These are phyloP conservation scores for Colletotrichum chrysophilum DNA, from an alignment of 2,329 filamentous ascomycete genomes.

Conservation along the genomic window DNA sequence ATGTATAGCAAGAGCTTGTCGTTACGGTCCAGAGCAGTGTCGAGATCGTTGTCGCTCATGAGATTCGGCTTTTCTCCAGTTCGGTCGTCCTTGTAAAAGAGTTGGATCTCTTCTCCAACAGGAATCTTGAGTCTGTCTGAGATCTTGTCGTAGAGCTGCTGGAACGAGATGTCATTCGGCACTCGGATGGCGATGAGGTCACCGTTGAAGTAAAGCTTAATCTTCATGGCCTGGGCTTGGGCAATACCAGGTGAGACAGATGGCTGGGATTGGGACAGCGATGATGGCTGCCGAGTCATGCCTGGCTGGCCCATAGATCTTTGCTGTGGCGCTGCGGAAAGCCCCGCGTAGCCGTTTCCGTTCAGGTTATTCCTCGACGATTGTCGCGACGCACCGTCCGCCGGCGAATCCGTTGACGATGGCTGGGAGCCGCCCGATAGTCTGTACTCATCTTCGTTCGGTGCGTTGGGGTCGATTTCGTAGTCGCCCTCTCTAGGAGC, in stretches of 20 bases:
- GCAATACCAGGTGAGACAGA: constrained; percentile 58
- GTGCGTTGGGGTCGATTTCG: constrained; percentile 78
- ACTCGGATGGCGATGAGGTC: constrained; percentile 93
- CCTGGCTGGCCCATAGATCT: constrained; percentile 38
- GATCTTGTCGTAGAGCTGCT: constrained; percentile 83
- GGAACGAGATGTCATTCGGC: constrained; percentile 77
- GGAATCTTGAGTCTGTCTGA: constrained; percentile 81
- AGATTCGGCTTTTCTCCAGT: constrained; percentile 77
- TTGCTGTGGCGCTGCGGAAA: constrained; percentile 53
- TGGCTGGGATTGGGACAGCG: constrained; percentile 58
- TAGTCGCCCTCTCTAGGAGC: constrained; percentile 89
- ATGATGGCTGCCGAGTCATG: constrained; percentile 50
- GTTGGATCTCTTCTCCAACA: constrained; percentile 70
- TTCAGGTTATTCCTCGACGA: constrained; percentile 70
- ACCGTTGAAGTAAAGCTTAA: constrained; percentile 93
- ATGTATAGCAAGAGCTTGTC: constrained; percentile 85
- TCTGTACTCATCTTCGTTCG: constrained; percentile 74
- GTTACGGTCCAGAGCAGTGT: constrained; percentile 80
- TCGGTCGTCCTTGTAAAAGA: constrained; percentile 87
- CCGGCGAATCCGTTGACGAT: constrained; percentile 68
- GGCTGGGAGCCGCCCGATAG: constrained; percentile 73
- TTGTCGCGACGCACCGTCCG: constrained; percentile 66
- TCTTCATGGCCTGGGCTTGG: constrained; percentile 73
- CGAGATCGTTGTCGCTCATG: constrained; percentile 80
- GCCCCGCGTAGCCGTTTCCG: constrained; percentile 57